Percentiles rank a stretch among this genome's conserved stretches.
Conservation (phyloP, 1,284 basidiomycete species). For the Wallemia hederae region DNA sequence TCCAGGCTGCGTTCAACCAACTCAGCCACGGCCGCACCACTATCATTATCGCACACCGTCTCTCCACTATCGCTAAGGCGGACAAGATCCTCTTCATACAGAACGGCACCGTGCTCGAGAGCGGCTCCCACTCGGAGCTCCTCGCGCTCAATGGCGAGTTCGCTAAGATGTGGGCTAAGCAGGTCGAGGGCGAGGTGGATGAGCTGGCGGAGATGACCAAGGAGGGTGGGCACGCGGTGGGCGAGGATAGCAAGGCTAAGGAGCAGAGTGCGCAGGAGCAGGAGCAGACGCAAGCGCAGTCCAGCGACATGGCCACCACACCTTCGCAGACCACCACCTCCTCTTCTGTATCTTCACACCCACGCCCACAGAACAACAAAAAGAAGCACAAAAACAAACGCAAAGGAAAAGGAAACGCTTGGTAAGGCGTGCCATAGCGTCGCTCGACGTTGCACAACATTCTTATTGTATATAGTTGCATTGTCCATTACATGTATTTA, state of each 20-base stretch:
- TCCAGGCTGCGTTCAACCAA: conserved; percentile 31
- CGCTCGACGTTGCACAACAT: too few relatives aligned
- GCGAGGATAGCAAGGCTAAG: too few relatives aligned
- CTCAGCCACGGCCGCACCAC: conserved; percentile 30
- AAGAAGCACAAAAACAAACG: neutral
- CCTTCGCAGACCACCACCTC: too few relatives aligned
- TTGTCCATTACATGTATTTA: too few relatives aligned
- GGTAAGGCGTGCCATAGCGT: too few relatives aligned
- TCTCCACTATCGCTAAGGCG: conserved; percentile 44
- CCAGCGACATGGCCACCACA: too few relatives aligned
- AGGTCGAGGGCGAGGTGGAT: neutral
- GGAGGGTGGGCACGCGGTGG: neutral
- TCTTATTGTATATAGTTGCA: too few relatives aligned
- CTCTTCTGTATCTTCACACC: neutral
- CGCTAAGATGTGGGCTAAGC: conserved; percentile 48
- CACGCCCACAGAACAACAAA: neutral
- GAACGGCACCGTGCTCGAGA: conserved; percentile 49
- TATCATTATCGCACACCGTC: conserved; percentile 45
- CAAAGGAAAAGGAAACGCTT: neutral
- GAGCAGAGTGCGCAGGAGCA: too few relatives aligned
- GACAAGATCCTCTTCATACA: conserved; percentile 52
- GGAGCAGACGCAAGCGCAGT: too few relatives aligned
- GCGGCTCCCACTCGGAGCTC: conserved; percentile 41
- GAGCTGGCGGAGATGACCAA: neutral
- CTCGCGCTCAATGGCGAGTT: conserved; percentile 36